Conservation (phyloP, 768 basidiomycete genomes). For the Tulasnella calospora region DNA sequence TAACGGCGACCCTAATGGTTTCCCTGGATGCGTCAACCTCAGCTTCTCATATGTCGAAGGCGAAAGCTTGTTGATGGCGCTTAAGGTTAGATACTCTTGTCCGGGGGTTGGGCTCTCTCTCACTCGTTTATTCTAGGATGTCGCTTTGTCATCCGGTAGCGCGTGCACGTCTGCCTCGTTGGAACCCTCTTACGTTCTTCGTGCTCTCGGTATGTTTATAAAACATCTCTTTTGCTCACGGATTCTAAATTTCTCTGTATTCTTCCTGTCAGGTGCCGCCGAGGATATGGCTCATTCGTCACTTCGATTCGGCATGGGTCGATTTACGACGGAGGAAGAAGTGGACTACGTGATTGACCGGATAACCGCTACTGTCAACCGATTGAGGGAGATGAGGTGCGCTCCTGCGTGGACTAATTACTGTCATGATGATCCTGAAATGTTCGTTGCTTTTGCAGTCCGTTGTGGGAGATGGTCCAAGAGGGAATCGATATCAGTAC, state of each 20-base stretch:
- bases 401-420: background rate
- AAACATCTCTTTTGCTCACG: background rate
- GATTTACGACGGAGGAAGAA: constrained; percentile 97
- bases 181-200: constrained; percentile 96
- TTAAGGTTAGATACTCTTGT: constrained; percentile 58
- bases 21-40: constrained; percentile 93
- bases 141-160: constrained; percentile 95
- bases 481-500: constrained; percentile 94
- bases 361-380: constrained; percentile 80
- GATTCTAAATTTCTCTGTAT: background rate
- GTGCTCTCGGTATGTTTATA: constrained; percentile 67
- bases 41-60: constrained; percentile 97
- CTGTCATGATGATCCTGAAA: background rate
- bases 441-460: constrained; percentile 44
- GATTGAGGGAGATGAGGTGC: constrained; percentile 83
- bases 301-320: constrained; percentile 92
- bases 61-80: constrained; percentile 93
- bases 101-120: background rate
- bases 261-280: constrained; percentile 60
- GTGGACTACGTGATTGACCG: constrained; percentile 89
- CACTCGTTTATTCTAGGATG: constrained; percentile 53
- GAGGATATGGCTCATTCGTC: constrained; percentile 99
- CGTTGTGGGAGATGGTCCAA: constrained; percentile 99
- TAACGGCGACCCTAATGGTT: constrained; percentile 88
- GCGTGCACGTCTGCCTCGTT: constrained; percentile 98